A percentile compares a stretch with the other conserved stretches of the same genome.
Conservation (phyloP, 257 asterid species). For the Capsicum rhomboideum region DNA sequence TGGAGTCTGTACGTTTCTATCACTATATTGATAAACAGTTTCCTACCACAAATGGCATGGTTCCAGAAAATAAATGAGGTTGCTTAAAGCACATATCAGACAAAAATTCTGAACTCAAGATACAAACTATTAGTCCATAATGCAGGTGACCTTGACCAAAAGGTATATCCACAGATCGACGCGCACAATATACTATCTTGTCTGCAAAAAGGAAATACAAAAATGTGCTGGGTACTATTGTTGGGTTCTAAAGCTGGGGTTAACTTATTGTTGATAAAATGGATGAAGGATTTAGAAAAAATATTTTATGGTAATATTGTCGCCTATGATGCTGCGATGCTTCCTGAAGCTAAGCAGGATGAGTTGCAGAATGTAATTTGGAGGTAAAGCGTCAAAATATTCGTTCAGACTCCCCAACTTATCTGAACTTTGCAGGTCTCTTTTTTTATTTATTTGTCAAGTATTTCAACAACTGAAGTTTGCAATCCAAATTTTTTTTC, state of each 20-base stretch:
- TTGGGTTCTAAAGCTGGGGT: too few species aligned
- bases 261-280: constrained; percentile 63
- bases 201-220: not conserved
- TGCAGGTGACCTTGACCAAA: not conserved
- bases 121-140: not conserved
- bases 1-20: not conserved
- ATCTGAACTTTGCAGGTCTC: not conserved
- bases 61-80: not conserved
- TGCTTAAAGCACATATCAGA: not conserved
- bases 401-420: not conserved
- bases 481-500: not conserved
- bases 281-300: constrained; percentile 96
- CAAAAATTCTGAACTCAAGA: not conserved
- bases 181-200: not conserved
- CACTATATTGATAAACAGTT: not conserved
- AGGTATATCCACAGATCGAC: not conserved
- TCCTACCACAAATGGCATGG: not conserved
- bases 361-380: constrained; percentile 75
- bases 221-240: not conserved
- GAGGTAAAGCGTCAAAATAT: constrained; percentile 46
- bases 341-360: constrained; percentile 69
- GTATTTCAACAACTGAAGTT: not conserved
- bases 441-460: not conserved
- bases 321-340: constrained; percentile 81
- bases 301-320: constrained; percentile 89